Base-by-base conservation (phyloP, 164 flowering plant species). In the Paratinospora sagittata region DNA sequence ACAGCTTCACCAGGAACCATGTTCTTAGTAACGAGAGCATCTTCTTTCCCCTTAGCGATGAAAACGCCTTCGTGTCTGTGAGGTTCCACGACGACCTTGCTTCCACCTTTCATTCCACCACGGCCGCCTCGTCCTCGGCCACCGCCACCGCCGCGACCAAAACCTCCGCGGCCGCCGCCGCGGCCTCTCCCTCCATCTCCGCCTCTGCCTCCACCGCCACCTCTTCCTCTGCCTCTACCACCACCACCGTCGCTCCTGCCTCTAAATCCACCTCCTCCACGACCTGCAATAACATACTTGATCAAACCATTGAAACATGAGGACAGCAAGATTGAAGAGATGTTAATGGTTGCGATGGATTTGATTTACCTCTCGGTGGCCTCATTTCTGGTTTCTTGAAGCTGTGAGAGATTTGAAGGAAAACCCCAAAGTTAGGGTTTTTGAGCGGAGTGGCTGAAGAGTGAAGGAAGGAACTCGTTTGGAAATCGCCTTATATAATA, bases 31-130 rank as follows among this genome's bases (percentile, higher is more conserved):
- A 88, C 92, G 73, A 95, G 87, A 30, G 97, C 96, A 76, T 95
- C 97, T 75, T 95, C 93, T 75, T 92, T 95, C 5, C 97, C 97
- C 82, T 89, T 92, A 6, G 94, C 97, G 67, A 95, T 82, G 69
- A 95, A 95, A 16, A 95, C 90, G 0, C 99, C 98, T 26, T 82
- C 86, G 45, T 95, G 98, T 68, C 96, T 86, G 63, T 95, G 99
- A 12, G 94, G 96, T 81, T 89, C 91, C 14, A 92, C 84, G 2
- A 95, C 77, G 14, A 91, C 99, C 74, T 67, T 91, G 79, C 84
- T 88, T 19, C 98, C 97, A 19, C 97, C 97, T 76, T 80, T 88
- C 96, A 92, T 92, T 30, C 93, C 93, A 8, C 90, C 91, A 16
- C 84, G 77, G 4, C 95, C 78, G 0, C 96, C 66, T 0, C 92